Conservation (phyloP, 768 basidiomycete species). For the Rhodocollybia butyracea region DNA sequence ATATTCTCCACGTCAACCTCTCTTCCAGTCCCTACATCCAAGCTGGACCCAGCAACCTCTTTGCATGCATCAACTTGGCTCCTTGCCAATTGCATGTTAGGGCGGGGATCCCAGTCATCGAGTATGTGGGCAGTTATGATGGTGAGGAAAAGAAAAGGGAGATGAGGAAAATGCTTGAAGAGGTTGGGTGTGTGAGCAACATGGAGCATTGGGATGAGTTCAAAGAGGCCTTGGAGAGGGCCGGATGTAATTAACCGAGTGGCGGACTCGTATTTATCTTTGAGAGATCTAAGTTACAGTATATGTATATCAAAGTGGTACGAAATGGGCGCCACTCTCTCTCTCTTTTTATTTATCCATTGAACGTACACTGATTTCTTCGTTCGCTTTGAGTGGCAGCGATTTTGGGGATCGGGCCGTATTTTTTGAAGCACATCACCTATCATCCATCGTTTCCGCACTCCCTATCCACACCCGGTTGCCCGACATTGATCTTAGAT, state of each 20-base stretch:
- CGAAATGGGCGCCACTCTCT: too few relatives aligned
- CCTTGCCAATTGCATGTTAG: constrained; percentile 15
- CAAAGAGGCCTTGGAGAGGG: constrained; percentile 11
- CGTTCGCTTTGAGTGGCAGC: too few relatives aligned
- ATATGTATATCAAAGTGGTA: too few relatives aligned
- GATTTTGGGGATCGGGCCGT: too few relatives aligned
- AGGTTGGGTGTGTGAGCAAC: constrained; percentile 15
- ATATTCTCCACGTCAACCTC: constrained; percentile 23
- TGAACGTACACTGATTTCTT: too few relatives aligned
- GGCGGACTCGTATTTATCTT: too few relatives aligned
- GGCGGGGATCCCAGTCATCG: constrained; percentile 18
- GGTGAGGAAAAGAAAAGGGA: constrained; percentile 15
- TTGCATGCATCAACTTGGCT: constrained; percentile 19
- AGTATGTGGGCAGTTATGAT: constrained; percentile 21
- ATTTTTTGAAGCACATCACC: too few relatives aligned
- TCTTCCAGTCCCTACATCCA: constrained; percentile 20
- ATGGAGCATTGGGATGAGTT: constrained; percentile 22
- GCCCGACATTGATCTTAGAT: too few relatives aligned
- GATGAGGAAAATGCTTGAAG: constrained; percentile 15
- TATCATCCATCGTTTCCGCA: too few relatives aligned
- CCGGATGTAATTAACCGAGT: constrained; percentile 12
- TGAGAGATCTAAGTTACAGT: too few relatives aligned
- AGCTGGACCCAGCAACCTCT: constrained; percentile 23
- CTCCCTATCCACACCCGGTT: too few relatives aligned
- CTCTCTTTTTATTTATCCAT: too few relatives aligned